Conservation (phyloP, 78 protist species). For the Isochrysis galbana region DNA sequence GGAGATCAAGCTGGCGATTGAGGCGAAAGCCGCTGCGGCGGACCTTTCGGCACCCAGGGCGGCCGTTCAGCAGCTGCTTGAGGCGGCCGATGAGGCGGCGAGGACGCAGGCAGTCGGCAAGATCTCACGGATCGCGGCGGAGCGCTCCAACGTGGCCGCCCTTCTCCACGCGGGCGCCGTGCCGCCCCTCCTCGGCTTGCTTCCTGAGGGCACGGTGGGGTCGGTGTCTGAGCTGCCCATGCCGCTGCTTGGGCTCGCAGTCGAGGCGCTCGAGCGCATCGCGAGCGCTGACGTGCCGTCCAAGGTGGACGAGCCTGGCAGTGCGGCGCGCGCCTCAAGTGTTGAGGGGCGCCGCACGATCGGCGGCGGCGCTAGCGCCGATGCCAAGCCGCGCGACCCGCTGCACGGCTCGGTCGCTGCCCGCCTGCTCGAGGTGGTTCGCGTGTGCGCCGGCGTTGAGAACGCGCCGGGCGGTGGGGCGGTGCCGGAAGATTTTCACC, state of each 20-base stretch:
- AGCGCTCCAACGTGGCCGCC: neutral
- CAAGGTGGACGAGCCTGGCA: neutral
- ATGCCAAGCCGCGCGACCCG: neutral
- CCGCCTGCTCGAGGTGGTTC: neutral
- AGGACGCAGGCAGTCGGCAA: neutral
- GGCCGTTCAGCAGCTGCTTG: neutral
- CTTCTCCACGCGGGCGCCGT: slow-evolving; percentile 15
- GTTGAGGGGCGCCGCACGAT: neutral
- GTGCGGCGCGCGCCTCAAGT: neutral
- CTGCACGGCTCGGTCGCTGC: neutral
- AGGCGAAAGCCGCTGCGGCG: neutral
- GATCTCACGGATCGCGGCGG: neutral
- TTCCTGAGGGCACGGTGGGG: neutral
- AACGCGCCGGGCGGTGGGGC: neutral
- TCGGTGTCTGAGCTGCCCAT: neutral
- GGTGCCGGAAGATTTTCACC: neutral
- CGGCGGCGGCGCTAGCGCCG: neutral
- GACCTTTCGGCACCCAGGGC: neutral
- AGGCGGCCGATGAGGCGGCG: neutral
- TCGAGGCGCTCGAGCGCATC: slow-evolving; percentile 3
- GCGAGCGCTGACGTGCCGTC: neutral
- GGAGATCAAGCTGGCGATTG: neutral
- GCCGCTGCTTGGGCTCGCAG: neutral
- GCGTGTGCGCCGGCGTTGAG: neutral
- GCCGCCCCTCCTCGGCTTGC: neutral